phyloP scores from a whole-genome alignment of 1,139 yeast genomes.

The Sugiyamaella paludigena region DNA sequence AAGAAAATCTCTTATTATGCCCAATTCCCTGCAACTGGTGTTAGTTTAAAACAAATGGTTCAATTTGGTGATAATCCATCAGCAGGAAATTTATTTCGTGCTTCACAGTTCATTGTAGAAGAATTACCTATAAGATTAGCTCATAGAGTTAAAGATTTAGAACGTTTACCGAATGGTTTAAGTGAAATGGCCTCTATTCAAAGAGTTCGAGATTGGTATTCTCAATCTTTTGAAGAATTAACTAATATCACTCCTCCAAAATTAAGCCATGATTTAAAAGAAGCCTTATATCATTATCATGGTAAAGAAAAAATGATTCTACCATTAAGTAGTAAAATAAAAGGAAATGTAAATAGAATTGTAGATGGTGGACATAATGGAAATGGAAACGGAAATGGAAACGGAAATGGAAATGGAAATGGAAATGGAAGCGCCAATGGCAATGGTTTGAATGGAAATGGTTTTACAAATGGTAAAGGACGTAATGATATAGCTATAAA shows the following conservation, averaged over 20 bases:
- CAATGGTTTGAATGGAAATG: constrained; percentile 1
- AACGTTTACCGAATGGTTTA: constrained; percentile 73
- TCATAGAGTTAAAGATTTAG: constrained; percentile 80
- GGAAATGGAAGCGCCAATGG: constrained; percentile 2
- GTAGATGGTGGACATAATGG: constrained; percentile 6
- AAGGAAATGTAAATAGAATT: constrained; percentile 7
- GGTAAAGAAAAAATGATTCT: constrained; percentile 17
- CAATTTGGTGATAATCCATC: constrained; percentile 79
- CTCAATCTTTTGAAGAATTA: constrained; percentile 84
- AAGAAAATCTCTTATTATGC: constrained; percentile 54
- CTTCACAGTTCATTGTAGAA: constrained; percentile 80
- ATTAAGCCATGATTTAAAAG: constrained; percentile 32
- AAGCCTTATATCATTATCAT: constrained; percentile 29
- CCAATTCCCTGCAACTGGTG: constrained; percentile 76
- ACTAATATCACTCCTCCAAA: constrained; percentile 44
- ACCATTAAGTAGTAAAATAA: constrained; percentile 6
- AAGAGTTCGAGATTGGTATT: constrained; percentile 85
- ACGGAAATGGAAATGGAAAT: constrained; percentile 8
- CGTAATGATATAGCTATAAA: constrained; percentile 31
- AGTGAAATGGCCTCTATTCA: constrained; percentile 70
- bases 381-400: constrained; percentile 6
- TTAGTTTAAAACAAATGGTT: constrained; percentile 86
- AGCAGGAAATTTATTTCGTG: constrained; percentile 76
- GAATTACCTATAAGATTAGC: constrained; percentile 88
- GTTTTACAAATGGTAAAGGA: constrained; percentile 17